Evolutionary conservation across 164 flowering plant genomes (phyloP).

Genomic region (Macadamia tetraphylla): DNA sequence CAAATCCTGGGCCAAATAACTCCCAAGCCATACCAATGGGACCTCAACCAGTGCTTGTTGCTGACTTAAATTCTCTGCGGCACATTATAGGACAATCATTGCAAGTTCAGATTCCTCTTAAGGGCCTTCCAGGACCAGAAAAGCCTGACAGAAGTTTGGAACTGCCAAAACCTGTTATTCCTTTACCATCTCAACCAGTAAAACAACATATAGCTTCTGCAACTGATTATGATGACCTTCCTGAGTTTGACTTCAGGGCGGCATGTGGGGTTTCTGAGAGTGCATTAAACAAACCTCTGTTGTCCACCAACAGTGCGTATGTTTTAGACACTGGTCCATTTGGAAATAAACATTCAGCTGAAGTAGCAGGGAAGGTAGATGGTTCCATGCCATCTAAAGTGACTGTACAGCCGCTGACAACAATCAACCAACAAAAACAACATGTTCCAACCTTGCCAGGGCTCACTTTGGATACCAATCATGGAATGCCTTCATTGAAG

Average conservation of each 20-base stretch:
- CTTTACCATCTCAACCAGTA: slow-evolving; percentile 10
- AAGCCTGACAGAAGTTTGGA: slow-evolving; percentile 6
- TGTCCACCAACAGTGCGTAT: background rate
- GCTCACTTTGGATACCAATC: slow-evolving; percentile 9
- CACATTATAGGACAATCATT: background rate
- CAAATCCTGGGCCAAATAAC: background rate
- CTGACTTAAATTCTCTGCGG: slow-evolving; percentile 6
- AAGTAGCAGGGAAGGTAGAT: slow-evolving; percentile 10
- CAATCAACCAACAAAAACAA: slow-evolving; percentile 8
- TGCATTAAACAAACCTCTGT: slow-evolving; percentile 8
- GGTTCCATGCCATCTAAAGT: slow-evolving; percentile 3
- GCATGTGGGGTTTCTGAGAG: slow-evolving; percentile 26
- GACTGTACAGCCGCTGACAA: slow-evolving; percentile 1
- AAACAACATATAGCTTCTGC: slow-evolving; percentile 5
- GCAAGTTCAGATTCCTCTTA: slow-evolving; percentile 1
- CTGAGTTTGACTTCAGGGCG: slow-evolving; percentile 43
- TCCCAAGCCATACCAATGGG: slow-evolving; percentile 11
- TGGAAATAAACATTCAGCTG: slow-evolving; percentile 14
- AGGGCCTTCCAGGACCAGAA: slow-evolving; percentile 8
- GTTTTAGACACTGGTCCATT: slow-evolving; percentile 10
- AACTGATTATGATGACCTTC: slow-evolving; percentile 49
- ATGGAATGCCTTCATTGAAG: slow-evolving; percentile 5
- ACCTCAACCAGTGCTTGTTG: slow-evolving; percentile 1
- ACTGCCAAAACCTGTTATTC: slow-evolving; percentile 4
- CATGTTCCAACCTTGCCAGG: background rate